Base-by-base conservation (phyloP, 2,329 filamentous ascomycete species). In the Cucurbitaria berberidis region DNA sequence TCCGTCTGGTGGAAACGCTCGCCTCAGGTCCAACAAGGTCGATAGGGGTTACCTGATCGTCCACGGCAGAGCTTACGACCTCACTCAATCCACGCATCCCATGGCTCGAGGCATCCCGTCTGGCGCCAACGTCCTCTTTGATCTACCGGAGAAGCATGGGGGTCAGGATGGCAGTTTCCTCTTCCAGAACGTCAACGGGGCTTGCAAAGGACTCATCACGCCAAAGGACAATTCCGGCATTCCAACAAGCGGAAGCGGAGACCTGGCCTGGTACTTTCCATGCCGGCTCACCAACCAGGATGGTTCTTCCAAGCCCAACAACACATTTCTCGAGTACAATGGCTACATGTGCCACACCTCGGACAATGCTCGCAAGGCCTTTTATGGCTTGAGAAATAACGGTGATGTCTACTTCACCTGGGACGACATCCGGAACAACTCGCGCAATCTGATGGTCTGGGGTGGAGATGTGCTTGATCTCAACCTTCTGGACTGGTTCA, bases 141-240 rank as follows among this genome's bases (percentile, higher is more conserved):
- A 97, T 72, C 78, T 96, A n/a, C 83, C 88, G 1, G 84, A 89
- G 63, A 90, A 90, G 69, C 86, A 93, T 65, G 88, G 87, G 49
- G 95, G 93, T n/a, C 84, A 90, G 75, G 96, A 99, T 72, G 93
- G 91, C 52, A 98, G 93, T 70, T 99, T 99, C 73, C 78, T 99
- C 69, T 99, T 99, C 78, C 95, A 99, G 74, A 96, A 98, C 63
- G 95, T 99, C 74, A 99, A 99, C 66, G 96, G 95, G 42, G 90
- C 89, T 58, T 99, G 95, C 83, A 99, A 98, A 78, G 89, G 84
- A 9, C 77, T 98, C 51, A 96, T 99, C 71, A 96, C 86, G 0
- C 76, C 82, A 7, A 85, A 89, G 1, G 72, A 82, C 1, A 81
- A 81, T 49, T 96, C 93, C 0, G 88, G 91, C 64, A 86, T 99